Conservation (phyloP, 2,329 filamentous ascomycete species). For the Diplodia scrobiculata region DNA sequence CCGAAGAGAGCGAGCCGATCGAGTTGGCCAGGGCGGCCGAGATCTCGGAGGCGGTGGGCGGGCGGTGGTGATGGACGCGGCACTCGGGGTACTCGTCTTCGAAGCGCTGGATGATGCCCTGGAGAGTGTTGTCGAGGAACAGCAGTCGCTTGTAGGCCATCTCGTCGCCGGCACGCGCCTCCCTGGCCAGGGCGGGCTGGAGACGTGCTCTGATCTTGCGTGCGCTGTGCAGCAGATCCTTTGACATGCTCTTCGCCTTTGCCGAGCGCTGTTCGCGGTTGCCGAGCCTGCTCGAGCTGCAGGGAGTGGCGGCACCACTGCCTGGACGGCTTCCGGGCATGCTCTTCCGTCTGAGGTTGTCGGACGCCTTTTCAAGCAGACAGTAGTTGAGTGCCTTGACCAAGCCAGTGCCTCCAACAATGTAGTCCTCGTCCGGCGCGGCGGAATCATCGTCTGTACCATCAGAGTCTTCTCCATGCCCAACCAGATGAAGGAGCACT, state of each 20-base stretch:
- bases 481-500: conserved; percentile 83
- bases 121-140: conserved; percentile 85
- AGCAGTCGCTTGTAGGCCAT: conserved; percentile 76
- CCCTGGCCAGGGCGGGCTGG: conserved; percentile 79
- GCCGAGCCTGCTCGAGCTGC: conserved; percentile 36
- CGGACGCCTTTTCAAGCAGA: conserved; percentile 74
- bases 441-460: conserved; percentile 64
- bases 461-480: conserved; percentile 59
- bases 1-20: conserved; percentile 38
- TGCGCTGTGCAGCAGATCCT: conserved; percentile 81
- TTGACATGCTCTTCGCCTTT: conserved; percentile 89
- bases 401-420: conserved; percentile 91
- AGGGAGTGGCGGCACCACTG: conserved; percentile 60
- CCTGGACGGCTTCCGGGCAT: conserved; percentile 39
- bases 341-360: conserved; percentile 44
- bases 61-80: conserved; percentile 51
- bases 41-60: conserved; percentile 30
- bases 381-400: conserved; percentile 93
- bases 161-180: conserved; percentile 69
- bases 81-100: conserved; percentile 96
- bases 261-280: conserved; percentile 46
- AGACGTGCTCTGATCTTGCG: conserved; percentile 83
- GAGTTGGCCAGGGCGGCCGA: conserved; percentile 39
- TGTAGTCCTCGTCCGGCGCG: conserved; percentile 88
- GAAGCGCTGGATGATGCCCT: conserved; percentile 91